Evolutionary conservation across 805 yeast genomes (phyloP).

Genomic region (Myxozyma udenii): DNA sequence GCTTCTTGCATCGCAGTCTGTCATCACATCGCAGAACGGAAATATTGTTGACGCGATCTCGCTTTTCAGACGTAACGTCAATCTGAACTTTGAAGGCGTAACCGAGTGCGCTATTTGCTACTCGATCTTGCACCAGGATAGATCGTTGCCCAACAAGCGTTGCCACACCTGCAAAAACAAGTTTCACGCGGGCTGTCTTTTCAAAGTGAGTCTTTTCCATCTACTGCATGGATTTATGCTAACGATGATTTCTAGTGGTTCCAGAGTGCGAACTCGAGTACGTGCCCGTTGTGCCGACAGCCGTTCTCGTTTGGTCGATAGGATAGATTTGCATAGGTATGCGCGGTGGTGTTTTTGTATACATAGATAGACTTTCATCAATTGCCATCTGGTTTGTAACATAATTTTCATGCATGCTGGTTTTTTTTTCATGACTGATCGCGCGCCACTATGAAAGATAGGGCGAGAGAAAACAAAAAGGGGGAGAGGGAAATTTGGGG

Average conservation of each 20-base stretch:
- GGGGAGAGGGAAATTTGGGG: no score
- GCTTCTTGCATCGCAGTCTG: slow-evolving; percentile 85
- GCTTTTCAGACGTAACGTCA: slow-evolving; percentile 68
- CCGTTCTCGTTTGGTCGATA: slow-evolving; percentile 27
- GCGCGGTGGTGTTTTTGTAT: no score
- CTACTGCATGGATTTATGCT: no score
- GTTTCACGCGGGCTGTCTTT: slow-evolving; percentile 92
- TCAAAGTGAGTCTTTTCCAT: slow-evolving; percentile 44
- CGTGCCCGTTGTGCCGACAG: slow-evolving; percentile 89
- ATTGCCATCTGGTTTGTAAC: no score
- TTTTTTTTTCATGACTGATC: no score
- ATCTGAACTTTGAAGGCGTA: slow-evolving; percentile 84
- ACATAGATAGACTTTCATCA: no score
- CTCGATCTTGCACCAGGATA: slow-evolving; percentile 83
- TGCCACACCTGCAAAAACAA: slow-evolving; percentile 90
- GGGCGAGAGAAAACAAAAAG: no score
- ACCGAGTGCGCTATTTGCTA: slow-evolving; percentile 98
- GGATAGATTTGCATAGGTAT: neutral
- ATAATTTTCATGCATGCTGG: no score
- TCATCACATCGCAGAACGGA: slow-evolving; percentile 57
- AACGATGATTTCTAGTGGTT: slow-evolving; percentile 59
- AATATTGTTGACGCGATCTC: slow-evolving; percentile 61
- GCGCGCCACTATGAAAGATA: no score
- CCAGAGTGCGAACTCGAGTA: slow-evolving; percentile 83
- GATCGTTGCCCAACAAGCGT: slow-evolving; percentile 80